phyloP scores from a whole-genome alignment of 371 early-diverging fungal genomes.

The Mortierella sp. region DNA sequence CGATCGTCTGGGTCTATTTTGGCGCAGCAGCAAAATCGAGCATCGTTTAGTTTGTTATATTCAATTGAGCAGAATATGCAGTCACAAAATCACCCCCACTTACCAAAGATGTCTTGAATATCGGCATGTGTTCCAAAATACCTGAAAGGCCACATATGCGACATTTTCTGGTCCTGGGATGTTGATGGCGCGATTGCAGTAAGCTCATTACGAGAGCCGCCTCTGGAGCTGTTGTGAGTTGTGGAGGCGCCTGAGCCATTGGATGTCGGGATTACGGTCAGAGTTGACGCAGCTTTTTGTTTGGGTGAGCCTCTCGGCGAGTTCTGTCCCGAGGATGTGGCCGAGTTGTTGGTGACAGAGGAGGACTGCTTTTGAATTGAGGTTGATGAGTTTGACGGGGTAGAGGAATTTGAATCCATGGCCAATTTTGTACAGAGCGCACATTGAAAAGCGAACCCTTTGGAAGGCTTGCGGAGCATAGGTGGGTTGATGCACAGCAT shows the following conservation, averaged over 20 bases:
- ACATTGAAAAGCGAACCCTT: constrained; percentile 89
- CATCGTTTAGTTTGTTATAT: too few relatives aligned
- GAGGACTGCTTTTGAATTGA: constrained; percentile 14
- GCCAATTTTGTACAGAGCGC: constrained; percentile 70
- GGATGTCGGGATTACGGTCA: constrained; percentile 24
- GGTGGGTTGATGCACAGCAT: constrained; percentile 86
- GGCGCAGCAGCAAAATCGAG: too few relatives aligned
- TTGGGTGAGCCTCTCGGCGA: constrained; percentile 53
- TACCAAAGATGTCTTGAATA: constrained; percentile 77
- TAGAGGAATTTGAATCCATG: constrained; percentile 29
- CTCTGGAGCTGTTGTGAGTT: constrained; percentile 2
- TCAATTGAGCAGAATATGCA: not conserved
- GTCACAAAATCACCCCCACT: not conserved
- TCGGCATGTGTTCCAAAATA: constrained; percentile 88
- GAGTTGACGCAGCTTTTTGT: constrained; percentile 31
- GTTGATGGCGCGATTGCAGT: constrained; percentile 21
- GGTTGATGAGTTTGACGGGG: constrained; percentile 26
- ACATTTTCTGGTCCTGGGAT: constrained; percentile 57
- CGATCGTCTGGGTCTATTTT: constrained; percentile 75
- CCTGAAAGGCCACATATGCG: constrained; percentile 87
- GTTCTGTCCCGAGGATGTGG: constrained; percentile 44
- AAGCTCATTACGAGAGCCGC: constrained; percentile 14
- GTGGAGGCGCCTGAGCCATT: constrained; percentile 12
- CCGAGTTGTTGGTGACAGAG: constrained; percentile 28
- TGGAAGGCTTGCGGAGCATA: constrained; percentile 76